Conservation (phyloP, 768 basidiomycete genomes). For the Botryobasidium botryosum region DNA sequence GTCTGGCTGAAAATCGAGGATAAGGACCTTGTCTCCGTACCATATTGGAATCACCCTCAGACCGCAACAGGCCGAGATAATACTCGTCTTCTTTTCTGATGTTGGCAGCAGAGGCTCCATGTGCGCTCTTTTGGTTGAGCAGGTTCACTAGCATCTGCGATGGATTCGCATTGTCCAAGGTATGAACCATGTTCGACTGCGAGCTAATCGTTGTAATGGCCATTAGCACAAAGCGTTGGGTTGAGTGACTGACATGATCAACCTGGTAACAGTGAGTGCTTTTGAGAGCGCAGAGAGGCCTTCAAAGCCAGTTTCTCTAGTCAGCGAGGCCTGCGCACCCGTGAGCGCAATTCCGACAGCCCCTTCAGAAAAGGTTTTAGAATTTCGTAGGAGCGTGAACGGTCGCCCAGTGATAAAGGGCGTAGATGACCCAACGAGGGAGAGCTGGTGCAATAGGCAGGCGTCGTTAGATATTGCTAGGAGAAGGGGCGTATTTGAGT, state of each 20-base stretch:
- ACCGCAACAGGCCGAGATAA: slow-evolving; percentile 5
- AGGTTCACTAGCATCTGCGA: not conserved
- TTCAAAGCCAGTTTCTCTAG: slow-evolving; percentile 1
- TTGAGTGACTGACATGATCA: slow-evolving; percentile 1
- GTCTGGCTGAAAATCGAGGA: not conserved
- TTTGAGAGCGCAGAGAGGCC: slow-evolving; percentile 8
- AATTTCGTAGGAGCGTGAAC: slow-evolving; percentile 4
- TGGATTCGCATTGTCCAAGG: slow-evolving; percentile 6
- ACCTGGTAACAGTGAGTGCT: slow-evolving; percentile 5
- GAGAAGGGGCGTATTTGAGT: not conserved
- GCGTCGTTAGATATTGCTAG: not conserved
- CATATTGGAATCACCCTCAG: not conserved
- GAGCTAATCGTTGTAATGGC: slow-evolving; percentile 1
- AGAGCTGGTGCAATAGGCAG: slow-evolving; percentile 1
- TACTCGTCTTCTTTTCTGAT: slow-evolving; percentile 3
- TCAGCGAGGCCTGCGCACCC: not conserved
- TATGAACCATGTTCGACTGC: slow-evolving; percentile 8
- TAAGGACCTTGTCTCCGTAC: not conserved
- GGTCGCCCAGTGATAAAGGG: slow-evolving; percentile 11
- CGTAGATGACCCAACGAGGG: slow-evolving; percentile 9
- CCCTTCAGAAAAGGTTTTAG: slow-evolving; percentile 1
- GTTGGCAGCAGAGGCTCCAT: not conserved
- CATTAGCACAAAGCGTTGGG: not conserved
- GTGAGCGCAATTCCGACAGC: slow-evolving; percentile 9
- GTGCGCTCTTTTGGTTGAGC: not conserved